Base-by-base conservation (phyloP, 2,329 filamentous ascomycete species). In the Alternaria burnsii region DNA sequence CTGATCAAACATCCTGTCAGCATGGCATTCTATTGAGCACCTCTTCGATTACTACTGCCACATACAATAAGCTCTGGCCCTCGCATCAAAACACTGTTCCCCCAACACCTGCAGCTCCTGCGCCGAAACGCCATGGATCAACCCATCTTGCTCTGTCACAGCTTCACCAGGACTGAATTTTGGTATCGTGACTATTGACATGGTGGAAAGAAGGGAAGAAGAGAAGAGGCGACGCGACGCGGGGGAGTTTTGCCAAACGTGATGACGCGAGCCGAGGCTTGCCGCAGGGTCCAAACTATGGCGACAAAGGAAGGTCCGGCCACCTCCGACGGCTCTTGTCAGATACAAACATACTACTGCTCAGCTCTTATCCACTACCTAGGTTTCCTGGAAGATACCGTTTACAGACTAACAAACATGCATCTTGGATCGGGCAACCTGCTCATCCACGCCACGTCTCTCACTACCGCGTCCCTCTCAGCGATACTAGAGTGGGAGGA, bases 31-130 rank as follows among this genome's bases (percentile, higher is more conserved):
- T 16, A 2, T 3, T 2, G 8, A 2, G 11, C 2, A 12, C 3
- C 22, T 36, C 30, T 11, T 3, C 12, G 20, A 1, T 12, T 8
- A 2, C 14, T 18, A n/a, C 20, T 26, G 5, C 32, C 18, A 82
- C 81, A 77, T 81, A 87, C 93, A 97, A 82, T 98, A 97, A 36
- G 94, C 93, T 55, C 83, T 85, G 3, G 83, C 83, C 79, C 96
- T 96, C 61, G 94, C 93, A 6, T 87, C 87, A 54, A 87, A 83
- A 67, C 90, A 89, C 74, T 86, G 83, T 59, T 82, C 78, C 54
- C 85, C 86, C 48, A 97, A 86, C 42, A 83, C 82, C 60, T 83
- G 76, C 75, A 97, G 87, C 76, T 97, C 90, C 50, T 82, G 76
- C 16, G 80, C 75, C 10, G 86, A 88, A 43, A 97, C 82, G 22